Conservation (phyloP, 179 eudicot genomes). For the Beta lomatogona region DNA sequence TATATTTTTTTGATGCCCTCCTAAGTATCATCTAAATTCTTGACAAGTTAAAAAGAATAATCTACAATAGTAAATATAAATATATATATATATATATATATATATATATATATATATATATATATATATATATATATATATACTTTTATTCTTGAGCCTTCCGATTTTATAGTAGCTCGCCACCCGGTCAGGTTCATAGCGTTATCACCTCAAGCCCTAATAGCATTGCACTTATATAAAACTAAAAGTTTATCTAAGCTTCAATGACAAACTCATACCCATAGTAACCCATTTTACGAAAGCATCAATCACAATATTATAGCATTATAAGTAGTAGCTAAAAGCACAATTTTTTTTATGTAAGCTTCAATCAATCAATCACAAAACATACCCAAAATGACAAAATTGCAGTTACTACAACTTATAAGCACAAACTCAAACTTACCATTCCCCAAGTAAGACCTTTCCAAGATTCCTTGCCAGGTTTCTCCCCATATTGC, state of each 20-base stretch:
- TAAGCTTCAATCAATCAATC: neutral
- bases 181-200: neutral
- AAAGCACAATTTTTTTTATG: neutral
- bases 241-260: neutral
- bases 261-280: conserved; percentile 2
- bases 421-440: conserved; percentile 33
- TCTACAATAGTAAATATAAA: too few relatives aligned
- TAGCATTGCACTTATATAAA: neutral
- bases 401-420: neutral
- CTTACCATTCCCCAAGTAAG: conserved; percentile 98
- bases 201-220: neutral
- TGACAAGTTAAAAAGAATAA: too few relatives aligned
- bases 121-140: too few relatives aligned
- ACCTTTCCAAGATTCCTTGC: conserved; percentile 87
- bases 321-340: neutral
- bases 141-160: too few relatives aligned
- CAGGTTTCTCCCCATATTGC: conserved; percentile 81
- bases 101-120: too few relatives aligned
- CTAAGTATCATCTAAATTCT: too few relatives aligned
- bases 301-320: neutral
- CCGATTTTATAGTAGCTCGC: too few relatives aligned
- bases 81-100: too few relatives aligned
- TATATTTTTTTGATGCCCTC: too few relatives aligned
- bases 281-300: neutral
- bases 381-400: neutral